phyloP scores from a whole-genome alignment of 1,284 basidiomycete genomes.

The Trametes sp. region DNA sequence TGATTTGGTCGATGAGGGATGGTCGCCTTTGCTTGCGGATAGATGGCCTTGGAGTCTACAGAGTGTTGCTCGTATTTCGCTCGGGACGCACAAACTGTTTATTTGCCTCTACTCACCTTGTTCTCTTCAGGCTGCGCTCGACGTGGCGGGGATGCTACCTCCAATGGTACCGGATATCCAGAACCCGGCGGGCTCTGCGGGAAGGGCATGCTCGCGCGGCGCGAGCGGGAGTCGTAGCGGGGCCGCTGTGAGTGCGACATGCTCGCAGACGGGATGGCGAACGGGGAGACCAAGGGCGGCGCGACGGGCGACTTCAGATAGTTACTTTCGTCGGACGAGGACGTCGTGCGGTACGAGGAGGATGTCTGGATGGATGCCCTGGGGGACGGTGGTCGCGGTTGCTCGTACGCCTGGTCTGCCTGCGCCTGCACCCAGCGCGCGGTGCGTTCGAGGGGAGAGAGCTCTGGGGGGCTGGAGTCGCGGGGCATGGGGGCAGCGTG shows the following conservation, averaged over 20 bases:
- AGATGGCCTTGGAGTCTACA: conserved; percentile 17
- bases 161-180: conserved; percentile 35
- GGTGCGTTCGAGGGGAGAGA: conserved; percentile 30
- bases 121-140: conserved; percentile 18
- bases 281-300: conserved; percentile 18
- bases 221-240: conserved; percentile 13
- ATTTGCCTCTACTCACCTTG: conserved; percentile 22
- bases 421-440: conserved; percentile 34
- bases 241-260: conserved; percentile 19
- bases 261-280: conserved; percentile 11
- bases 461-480: conserved; percentile 22
- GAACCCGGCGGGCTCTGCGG: conserved; percentile 40
- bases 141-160: conserved; percentile 33
- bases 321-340: conserved; percentile 29
- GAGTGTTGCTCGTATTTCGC: conserved; percentile 15
- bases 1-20: conserved; percentile 31
- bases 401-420: conserved; percentile 24
- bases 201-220: conserved; percentile 32
- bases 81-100: conserved; percentile 1
- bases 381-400: conserved; percentile 23
- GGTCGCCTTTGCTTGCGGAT: conserved; percentile 31
- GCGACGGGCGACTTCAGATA: conserved; percentile 19
- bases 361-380: conserved; percentile 26
- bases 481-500: conserved; percentile 26
- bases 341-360: conserved; percentile 33